Conservation (phyloP, 1,284 basidiomycete species). For the Neotropicomus parvogracilis region DNA sequence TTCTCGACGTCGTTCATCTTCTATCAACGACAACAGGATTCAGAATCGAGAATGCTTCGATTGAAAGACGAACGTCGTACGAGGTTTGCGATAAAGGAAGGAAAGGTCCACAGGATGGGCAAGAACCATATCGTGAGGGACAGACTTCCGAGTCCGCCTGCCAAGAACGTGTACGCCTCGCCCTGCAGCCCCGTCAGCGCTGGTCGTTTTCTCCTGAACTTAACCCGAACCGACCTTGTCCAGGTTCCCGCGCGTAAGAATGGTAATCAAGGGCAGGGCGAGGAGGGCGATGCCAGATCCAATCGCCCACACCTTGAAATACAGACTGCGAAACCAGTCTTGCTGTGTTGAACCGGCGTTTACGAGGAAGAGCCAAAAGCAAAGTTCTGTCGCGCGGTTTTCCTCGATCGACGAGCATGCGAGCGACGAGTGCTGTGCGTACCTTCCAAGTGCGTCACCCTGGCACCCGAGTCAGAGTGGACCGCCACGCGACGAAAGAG, state of each 20-base stretch:
- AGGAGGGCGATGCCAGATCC: constrained; percentile 59
- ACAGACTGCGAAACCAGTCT: constrained; percentile 71
- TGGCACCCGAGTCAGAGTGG: constrained; percentile 25
- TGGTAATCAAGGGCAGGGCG: constrained; percentile 66
- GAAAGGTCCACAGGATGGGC: constrained; percentile 69
- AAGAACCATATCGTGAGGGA: constrained; percentile 66
- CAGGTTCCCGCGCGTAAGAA: constrained; percentile 54
- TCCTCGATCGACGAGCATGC: not conserved
- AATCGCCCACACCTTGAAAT: constrained; percentile 66
- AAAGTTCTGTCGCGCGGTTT: constrained; percentile 52
- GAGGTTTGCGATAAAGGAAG: constrained; percentile 55
- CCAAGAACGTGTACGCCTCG: constrained; percentile 65
- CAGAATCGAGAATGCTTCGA: not conserved
- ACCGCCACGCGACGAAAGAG: not conserved
- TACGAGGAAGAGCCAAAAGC: constrained; percentile 78
- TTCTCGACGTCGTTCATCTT: constrained; percentile 54
- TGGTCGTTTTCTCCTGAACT: not conserved
- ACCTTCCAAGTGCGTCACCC: constrained; percentile 78
- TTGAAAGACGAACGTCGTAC: constrained; percentile 37
- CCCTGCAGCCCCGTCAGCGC: constrained; percentile 39
- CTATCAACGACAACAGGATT: constrained; percentile 35
- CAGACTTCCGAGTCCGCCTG: constrained; percentile 64
- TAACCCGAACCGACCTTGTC: constrained; percentile 48
- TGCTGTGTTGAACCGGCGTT: constrained; percentile 56
- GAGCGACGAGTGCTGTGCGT: not conserved